Percentiles rank a stretch among this genome's conserved stretches.
Conservation (phyloP, 2,329 filamentous ascomycete species). For the Colletotrichum kahawae region DNA sequence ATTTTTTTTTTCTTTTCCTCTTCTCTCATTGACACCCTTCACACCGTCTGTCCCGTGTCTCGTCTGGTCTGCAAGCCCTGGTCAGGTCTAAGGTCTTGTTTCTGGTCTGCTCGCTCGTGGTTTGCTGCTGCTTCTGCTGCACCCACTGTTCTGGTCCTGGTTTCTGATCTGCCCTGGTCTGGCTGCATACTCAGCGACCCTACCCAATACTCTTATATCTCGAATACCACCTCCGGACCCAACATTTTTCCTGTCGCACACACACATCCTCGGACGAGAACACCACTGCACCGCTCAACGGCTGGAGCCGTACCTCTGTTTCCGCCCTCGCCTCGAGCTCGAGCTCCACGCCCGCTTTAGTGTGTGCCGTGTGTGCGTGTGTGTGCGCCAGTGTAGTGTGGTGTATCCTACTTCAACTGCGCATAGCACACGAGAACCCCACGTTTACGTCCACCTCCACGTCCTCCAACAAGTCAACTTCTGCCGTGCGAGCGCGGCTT, state of each 20-base stretch:
- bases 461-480: background rate
- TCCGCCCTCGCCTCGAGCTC: constrained; percentile 9
- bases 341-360: constrained; percentile 5
- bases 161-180: constrained; percentile 17
- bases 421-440: constrained; percentile 5
- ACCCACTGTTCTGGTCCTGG: constrained; percentile 11
- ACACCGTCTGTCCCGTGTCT: constrained; percentile 4
- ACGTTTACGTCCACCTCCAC: background rate
- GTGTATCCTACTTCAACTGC: constrained; percentile 8
- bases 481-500: constrained; percentile 10
- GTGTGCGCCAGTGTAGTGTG: constrained; percentile 5
- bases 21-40: background rate
- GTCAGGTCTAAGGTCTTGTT: background rate
- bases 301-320: constrained; percentile 15
- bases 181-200: constrained; percentile 16
- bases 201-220: constrained; percentile 17
- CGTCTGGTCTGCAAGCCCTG: background rate
- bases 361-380: background rate
- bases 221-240: constrained; percentile 11
- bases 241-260: constrained; percentile 2
- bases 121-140: constrained; percentile 9
- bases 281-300: constrained; percentile 6
- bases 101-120: background rate
- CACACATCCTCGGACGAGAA: constrained; percentile 7
- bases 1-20: constrained; percentile 4